Base-by-base conservation (phyloP, 768 basidiomycete genomes). In the Phanerochaete sordida region DNA sequence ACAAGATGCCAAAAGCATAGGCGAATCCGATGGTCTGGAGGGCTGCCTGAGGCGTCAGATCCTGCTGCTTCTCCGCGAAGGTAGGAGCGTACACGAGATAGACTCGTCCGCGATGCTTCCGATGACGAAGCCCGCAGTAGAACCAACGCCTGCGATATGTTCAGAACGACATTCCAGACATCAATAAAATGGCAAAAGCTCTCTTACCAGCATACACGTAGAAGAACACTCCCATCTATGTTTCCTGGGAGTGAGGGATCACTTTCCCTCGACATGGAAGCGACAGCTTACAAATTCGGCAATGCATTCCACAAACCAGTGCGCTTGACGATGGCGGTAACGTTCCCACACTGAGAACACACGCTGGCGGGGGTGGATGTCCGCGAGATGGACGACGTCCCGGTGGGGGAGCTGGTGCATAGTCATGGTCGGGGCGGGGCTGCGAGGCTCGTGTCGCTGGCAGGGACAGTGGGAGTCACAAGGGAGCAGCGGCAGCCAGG, bases 1-100 rank as follows among this genome's bases (percentile, higher is more conserved):
- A 59, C 50, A 72, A 67, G 64, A 77, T 75, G 1, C 77, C 78
- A 19, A 79, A 24, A 1, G 69, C 72, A 61, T 78, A 79, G 4
- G 70, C 71, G 1, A 73, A 26, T 12, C 73, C 77, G 56, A 77
- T 65, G n/a, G n/a, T n/a, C 27, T 70, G 73, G 23, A 75, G 59
- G 2, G 74, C 37, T 1, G 68, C 73, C 72, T n/a, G n/a, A n/a
- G n/a, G n/a, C n/a, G n/a, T n/a, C n/a, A n/a, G n/a, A n/a, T n/a
- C n/a, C n/a, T n/a, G n/a, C n/a, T n/a, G n/a, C n/a, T n/a, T n/a
- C n/a, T n/a, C n/a, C n/a, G n/a, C n/a, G n/a, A n/a, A n/a, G n/a
- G n/a, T n/a, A n/a, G n/a, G n/a, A n/a, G n/a, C 33, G 13, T 56
- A 74, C 73, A 70, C 1, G 73, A 74, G 31, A 72, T 52, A 0